A percentile compares a stretch with the other conserved stretches of the same genome.
Conservation (phyloP, 2,329 filamentous ascomycete genomes). For the Metarhizium brunneum region DNA sequence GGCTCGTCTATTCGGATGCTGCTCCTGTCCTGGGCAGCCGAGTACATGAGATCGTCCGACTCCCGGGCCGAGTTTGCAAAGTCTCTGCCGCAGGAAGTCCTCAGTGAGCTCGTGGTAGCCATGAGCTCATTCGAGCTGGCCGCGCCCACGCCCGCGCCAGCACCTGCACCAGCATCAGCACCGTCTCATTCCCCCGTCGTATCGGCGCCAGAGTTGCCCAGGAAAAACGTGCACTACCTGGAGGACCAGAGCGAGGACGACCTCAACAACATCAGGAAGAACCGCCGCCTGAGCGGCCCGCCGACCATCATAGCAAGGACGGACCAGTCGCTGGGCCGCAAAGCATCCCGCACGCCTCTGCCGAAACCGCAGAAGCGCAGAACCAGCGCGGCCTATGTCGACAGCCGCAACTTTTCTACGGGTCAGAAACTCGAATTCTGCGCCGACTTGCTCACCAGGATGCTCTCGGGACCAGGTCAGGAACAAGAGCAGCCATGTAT, state of each 20-base stretch:
- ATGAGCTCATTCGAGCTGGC: conserved; percentile 46
- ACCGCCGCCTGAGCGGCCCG: conserved; percentile 26
- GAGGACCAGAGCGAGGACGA: conserved; percentile 6
- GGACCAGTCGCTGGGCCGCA: conserved; percentile 19
- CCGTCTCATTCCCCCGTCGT: no score
- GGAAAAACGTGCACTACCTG: conserved; percentile 41
- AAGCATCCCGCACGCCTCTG: conserved; percentile 18
- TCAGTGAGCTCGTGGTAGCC: conserved; percentile 52
- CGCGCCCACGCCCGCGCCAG: conserved; percentile 24
- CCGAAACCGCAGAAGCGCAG: conserved; percentile 28
- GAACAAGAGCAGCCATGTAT: not conserved
- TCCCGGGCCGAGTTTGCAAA: conserved; percentile 48
- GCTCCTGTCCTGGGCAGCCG: conserved; percentile 51
- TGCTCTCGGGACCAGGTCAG: conserved; percentile 53
- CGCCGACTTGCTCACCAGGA: conserved; percentile 45
- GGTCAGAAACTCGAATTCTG: conserved; percentile 47
- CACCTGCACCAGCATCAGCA: conserved; percentile 15
- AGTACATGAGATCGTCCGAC: conserved; percentile 52
- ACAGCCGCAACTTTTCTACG: conserved; percentile 24
- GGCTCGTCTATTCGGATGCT: conserved; percentile 50
- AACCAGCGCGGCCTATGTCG: conserved; percentile 21
- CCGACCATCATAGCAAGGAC: conserved; percentile 7
- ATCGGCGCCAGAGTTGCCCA: conserved; percentile 10
- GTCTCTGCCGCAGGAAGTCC: conserved; percentile 51
- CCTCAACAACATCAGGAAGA: conserved; percentile 25